A percentile compares a stretch with the other conserved stretches of the same genome.
Evolutionary conservation across 1,284 basidiomycete species (phyloP).

Genomic region (Amylostereum chailletii): DNA sequence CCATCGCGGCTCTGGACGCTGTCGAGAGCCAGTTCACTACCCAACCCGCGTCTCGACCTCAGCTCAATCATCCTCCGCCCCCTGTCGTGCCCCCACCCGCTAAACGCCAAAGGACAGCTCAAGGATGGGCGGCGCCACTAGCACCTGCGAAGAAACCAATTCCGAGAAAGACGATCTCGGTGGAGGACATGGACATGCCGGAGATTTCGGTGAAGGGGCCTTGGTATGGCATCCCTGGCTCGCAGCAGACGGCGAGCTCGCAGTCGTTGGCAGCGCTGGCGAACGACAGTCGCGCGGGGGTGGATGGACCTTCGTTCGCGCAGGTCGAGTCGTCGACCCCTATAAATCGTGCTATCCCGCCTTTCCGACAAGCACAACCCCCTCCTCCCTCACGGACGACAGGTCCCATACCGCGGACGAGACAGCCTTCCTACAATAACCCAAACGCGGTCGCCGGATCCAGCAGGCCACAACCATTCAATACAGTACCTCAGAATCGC

Average conservation of each 20-base stretch:
- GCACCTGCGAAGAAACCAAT: slow-evolving; percentile 1
- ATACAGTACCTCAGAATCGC: no score
- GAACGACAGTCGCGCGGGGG: neutral
- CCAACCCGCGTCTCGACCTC: slow-evolving; percentile 15
- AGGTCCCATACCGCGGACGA: no score
- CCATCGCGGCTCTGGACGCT: slow-evolving; percentile 51
- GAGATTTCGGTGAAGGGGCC: slow-evolving; percentile 44
- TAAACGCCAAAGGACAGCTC: slow-evolving; percentile 48
- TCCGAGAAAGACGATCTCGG: slow-evolving; percentile 15
- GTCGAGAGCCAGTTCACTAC: slow-evolving; percentile 44
- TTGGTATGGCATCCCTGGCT: slow-evolving; percentile 22
- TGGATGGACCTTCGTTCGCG: neutral
- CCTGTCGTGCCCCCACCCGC: slow-evolving; percentile 13
- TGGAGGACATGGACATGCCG: slow-evolving; percentile 44
- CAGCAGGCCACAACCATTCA: no score
- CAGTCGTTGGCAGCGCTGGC: neutral
- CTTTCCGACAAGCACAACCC: no score
- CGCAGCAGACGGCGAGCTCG: neutral
- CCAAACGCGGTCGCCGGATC: no score
- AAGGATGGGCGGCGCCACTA: slow-evolving; percentile 6
- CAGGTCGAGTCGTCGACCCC: neutral
- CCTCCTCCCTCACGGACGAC: no score
- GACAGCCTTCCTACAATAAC: no score
- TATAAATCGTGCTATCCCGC: neutral
- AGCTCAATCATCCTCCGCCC: slow-evolving; percentile 6